Percentiles rank a stretch among this genome's conserved stretches.
Evolutionary conservation across 2,329 filamentous ascomycete species (phyloP).

Genomic region (Aspergillus thermomutatus): DNA sequence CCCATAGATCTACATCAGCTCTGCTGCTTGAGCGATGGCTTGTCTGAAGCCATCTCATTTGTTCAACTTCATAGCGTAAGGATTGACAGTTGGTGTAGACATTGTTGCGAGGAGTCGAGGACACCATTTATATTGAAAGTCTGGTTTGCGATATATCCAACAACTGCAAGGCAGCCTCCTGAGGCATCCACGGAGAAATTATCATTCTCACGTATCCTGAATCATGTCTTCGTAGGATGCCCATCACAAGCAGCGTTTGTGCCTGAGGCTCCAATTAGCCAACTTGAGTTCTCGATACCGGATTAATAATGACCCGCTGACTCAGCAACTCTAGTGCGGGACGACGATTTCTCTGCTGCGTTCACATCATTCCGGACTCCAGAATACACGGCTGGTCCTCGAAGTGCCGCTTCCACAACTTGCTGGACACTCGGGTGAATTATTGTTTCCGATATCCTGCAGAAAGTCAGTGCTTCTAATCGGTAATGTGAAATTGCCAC

Average conservation of each 20-base stretch:
- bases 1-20: neutral
- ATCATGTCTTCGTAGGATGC: neutral
- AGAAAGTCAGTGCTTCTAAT: constrained; percentile 5
- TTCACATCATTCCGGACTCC: constrained; percentile 40
- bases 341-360: constrained; percentile 37
- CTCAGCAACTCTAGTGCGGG: constrained; percentile 13
- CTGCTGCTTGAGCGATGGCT: no score
- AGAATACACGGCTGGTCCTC: constrained; percentile 43
- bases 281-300: neutral
- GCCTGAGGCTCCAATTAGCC: neutral
- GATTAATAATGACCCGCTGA: neutral
- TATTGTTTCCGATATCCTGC: constrained; percentile 6
- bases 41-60: neutral
- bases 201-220: no score
- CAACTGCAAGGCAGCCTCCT: no score
- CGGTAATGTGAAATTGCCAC: neutral
- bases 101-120: no score
- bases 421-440: constrained; percentile 20
- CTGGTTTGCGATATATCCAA: no score
- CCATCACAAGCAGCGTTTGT: neutral
- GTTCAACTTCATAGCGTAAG: neutral
- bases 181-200: no score
- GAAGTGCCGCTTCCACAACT: constrained; percentile 29
- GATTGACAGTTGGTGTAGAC: no score
- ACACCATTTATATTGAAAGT: no score